These are phyloP conservation scores for Diaporthe batatas DNA, from an alignment of 2,329 filamentous ascomycete genomes.

Conservation along the genomic window DNA sequence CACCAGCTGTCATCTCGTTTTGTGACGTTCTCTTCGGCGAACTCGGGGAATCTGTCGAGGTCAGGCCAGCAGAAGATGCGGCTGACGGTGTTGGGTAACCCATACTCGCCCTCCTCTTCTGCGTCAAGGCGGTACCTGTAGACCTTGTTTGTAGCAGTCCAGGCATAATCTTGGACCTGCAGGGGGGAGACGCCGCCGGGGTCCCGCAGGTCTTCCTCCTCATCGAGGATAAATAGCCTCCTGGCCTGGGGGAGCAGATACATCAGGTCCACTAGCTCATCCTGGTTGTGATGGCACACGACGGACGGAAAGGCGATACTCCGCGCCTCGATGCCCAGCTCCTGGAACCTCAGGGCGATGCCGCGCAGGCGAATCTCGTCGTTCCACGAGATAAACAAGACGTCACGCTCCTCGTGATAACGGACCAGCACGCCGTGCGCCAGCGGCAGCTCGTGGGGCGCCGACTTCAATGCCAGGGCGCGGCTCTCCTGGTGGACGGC, in stretches of 20 bases:
- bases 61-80: conserved; percentile 53
- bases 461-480: conserved; percentile 48
- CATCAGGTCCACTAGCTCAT: conserved; percentile 33
- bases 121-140: conserved; percentile 49
- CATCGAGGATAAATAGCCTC: conserved; percentile 28
- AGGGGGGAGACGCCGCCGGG: not conserved
- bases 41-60: conserved; percentile 48
- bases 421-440: conserved; percentile 43
- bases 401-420: conserved; percentile 46
- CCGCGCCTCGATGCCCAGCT: conserved; percentile 36
- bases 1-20: not conserved
- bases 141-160: conserved; percentile 51
- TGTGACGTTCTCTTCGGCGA: conserved; percentile 44
- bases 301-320: not conserved
- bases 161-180: conserved; percentile 43
- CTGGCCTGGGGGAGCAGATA: conserved; percentile 19
- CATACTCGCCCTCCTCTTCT: conserved; percentile 45
- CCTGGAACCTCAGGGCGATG: conserved; percentile 14
- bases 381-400: conserved; percentile 47
- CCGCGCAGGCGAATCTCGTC: not conserved
- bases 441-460: conserved; percentile 53
- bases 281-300: not conserved
- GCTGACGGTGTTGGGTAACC: conserved; percentile 46
- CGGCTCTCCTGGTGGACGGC: conserved; percentile 55
- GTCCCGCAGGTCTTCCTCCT: not conserved